These are phyloP conservation scores for Aspergillus brasiliensis DNA, from an alignment of 2,329 filamentous ascomycete genomes.

Conservation along the genomic window DNA sequence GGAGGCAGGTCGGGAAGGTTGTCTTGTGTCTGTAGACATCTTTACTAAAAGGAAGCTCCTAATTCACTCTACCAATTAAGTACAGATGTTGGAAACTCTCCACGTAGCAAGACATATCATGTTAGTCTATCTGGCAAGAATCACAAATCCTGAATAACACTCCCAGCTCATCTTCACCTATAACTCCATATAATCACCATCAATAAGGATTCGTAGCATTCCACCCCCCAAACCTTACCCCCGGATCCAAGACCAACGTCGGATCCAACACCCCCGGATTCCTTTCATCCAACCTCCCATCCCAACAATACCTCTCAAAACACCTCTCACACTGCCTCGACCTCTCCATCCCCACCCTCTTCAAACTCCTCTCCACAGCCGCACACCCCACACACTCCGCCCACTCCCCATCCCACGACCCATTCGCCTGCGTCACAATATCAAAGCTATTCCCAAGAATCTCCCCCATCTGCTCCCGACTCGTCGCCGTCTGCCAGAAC, in stretches of 20 bases:
- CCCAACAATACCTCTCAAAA: background rate
- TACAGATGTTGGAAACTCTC: background rate
- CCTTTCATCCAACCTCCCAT: background rate
- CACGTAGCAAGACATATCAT: too few species aligned
- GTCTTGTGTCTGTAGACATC: constrained; percentile 23
- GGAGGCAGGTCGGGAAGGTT: constrained; percentile 49
- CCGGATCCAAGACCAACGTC: background rate
- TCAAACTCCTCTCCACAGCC: background rate
- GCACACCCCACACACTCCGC: background rate
- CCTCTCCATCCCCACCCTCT: background rate
- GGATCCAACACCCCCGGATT: background rate
- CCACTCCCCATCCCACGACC: background rate
- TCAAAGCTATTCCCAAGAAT: background rate
- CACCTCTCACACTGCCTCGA: background rate
- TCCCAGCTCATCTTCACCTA: background rate
- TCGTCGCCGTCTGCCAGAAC: background rate
- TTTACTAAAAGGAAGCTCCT: background rate
- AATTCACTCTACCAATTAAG: background rate
- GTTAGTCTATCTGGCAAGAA: too few species aligned
- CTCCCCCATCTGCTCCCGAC: background rate
- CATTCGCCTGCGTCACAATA: background rate
- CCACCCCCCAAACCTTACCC: background rate
- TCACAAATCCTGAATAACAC: too few species aligned
- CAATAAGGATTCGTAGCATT: background rate
- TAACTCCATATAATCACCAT: background rate